These are phyloP conservation scores for Podosphaera leucotricha DNA, from an alignment of 2,329 filamentous ascomycete genomes.

Conservation along the genomic window DNA sequence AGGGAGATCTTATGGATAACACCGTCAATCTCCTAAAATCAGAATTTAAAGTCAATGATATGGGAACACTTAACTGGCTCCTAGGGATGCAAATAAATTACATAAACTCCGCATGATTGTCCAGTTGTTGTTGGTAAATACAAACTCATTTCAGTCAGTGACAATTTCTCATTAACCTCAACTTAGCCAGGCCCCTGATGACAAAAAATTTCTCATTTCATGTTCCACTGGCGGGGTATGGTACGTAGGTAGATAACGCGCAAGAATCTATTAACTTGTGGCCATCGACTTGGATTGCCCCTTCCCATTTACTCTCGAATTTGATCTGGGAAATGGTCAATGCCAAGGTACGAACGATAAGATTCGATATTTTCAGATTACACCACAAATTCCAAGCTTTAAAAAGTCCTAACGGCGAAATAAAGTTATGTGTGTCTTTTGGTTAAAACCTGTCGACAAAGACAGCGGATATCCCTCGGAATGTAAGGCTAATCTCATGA, in stretches of 20 bases:
- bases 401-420: not conserved
- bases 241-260: too few species aligned
- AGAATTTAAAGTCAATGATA: too few species aligned
- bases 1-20: too few species aligned
- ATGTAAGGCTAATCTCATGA: not conserved
- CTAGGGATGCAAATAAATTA: too few species aligned
- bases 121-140: not conserved
- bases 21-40: too few species aligned
- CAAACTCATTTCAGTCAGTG: not conserved
- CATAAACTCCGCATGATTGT: not conserved
- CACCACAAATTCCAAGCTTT: not conserved
- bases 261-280: not conserved
- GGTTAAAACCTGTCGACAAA: not conserved
- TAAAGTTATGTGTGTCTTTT: not conserved
- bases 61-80: too few species aligned
- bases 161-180: not conserved
- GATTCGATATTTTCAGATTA: not conserved
- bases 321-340: not conserved
- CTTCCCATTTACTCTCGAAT: not conserved
- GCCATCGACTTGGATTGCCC: too few species aligned
- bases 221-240: not conserved
- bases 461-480: not conserved
- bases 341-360: too few species aligned
- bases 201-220: not conserved
- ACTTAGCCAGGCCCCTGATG: not conserved